phyloP scores from a whole-genome alignment of 805 yeast genomes.

The Komagataella populi region DNA sequence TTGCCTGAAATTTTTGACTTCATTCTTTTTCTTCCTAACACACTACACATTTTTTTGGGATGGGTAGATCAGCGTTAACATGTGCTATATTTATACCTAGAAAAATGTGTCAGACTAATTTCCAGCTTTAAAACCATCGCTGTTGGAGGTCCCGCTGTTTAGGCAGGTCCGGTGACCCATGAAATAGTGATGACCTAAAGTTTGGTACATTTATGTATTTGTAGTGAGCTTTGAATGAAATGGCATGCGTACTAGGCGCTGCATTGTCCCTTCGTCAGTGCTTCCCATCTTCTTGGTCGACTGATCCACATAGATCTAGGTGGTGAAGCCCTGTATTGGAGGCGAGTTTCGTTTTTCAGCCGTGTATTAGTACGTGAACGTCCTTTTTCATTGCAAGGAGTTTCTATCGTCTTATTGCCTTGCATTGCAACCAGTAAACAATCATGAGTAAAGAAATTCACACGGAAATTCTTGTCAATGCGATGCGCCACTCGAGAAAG shows the following conservation, averaged over 20 bases:
- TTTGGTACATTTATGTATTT: slow-evolving; percentile 41
- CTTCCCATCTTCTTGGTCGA: no score
- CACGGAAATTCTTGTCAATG: background rate
- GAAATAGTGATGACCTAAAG: slow-evolving; percentile 95
- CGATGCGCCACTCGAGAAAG: background rate
- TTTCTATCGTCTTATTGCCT: background rate
- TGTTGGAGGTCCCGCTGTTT: slow-evolving; percentile 76
- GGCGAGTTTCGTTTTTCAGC: background rate
- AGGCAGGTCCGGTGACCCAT: slow-evolving; percentile 49
- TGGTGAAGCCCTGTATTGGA: background rate
- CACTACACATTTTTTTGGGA: background rate
- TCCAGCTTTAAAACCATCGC: slow-evolving; percentile 96
- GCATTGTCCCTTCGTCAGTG: background rate
- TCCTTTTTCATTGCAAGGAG: background rate
- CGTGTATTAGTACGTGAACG: background rate
- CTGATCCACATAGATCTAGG: background rate
- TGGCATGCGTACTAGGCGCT: background rate
- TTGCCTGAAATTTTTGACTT: background rate
- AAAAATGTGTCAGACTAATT: background rate
- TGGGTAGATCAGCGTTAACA: background rate
- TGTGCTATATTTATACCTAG: slow-evolving; percentile 6
- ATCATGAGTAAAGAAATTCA: background rate
- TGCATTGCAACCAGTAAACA: background rate
- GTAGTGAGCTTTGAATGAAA: background rate
- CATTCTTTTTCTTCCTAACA: background rate